Evolutionary conservation across 805 yeast genomes (phyloP).

Genomic region (Saccharomycopsis sp.): DNA sequence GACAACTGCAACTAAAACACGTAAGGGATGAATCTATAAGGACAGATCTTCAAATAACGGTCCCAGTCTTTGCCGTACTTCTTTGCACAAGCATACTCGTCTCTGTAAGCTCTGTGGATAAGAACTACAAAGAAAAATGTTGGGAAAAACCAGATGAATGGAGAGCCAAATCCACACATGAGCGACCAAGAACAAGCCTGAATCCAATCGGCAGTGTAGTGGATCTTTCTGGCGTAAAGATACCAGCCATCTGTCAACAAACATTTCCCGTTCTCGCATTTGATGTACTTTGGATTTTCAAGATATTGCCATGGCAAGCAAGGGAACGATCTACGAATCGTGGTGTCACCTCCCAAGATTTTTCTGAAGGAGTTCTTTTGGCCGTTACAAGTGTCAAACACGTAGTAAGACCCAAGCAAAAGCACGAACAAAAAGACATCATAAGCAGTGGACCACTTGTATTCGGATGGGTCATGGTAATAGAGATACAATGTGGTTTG

Average conservation of each 20-base stretch:
- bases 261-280: conserved; percentile 76
- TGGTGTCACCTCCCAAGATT: conserved; percentile 69
- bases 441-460: conserved; percentile 62
- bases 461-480: conserved; percentile 79
- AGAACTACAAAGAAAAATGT: conserved; percentile 80
- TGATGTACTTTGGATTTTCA: conserved; percentile 77
- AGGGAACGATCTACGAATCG: conserved; percentile 84
- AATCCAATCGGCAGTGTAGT: conserved; percentile 89
- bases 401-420: conserved; percentile 69
- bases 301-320: conserved; percentile 79
- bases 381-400: conserved; percentile 91
- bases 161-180: conserved; percentile 78
- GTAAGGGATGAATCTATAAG: conserved; percentile 86
- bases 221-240: conserved; percentile 85
- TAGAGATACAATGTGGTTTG: conserved; percentile 82
- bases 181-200: conserved; percentile 91
- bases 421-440: conserved; percentile 48
- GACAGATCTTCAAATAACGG: conserved; percentile 77
- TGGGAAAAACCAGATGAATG: conserved; percentile 96
- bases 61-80: conserved; percentile 97
- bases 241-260: conserved; percentile 94
- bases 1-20: conserved; percentile 44
- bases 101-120: conserved; percentile 84
- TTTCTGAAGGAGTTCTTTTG: conserved; percentile 93
- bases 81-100: conserved; percentile 70